Base-by-base conservation (phyloP, 2,329 filamentous ascomycete genomes). In the Cytospora chrysosperma region DNA sequence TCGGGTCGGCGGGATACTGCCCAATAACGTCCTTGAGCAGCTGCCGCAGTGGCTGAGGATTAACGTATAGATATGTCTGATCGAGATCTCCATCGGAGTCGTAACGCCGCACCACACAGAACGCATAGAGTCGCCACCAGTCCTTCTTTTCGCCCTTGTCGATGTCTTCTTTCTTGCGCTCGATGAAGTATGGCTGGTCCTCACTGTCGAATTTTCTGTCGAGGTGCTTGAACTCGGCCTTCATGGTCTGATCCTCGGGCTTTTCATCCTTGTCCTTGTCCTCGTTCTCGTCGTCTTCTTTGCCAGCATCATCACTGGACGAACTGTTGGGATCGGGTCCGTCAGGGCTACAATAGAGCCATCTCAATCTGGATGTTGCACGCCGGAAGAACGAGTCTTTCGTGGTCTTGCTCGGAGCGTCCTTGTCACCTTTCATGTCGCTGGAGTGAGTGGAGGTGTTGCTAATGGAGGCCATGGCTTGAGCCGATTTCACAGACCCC, bases 151-250 rank as follows among this genome's bases (percentile, higher is more conserved):
- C 60, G 26, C 70, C 72, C 5, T 67, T 71, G 34, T 68, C 68
- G 50, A 67, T 69, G 47, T 69, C 71, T 40, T 67, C 73, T 54
- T 71, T 70, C 56, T 70, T 70, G 17, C 71, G 71, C 63, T 75
- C 74, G 30, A 67, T 65, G 54, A 74, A 69, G 51, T 71, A 72
- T 10, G 61, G 61, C 21, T 68, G 67, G 7, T 70, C 70, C 61
- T 72, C 70, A 40, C 68, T 69, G 54, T 72, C 73, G 61, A 69
- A 72, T 26, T 71, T 72, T 54, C 69, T 71, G 54, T 75, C 73
- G 19, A 75, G 70, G 55, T 75, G 70, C 63, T 74, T 74, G 59
- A 75, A 68, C 59, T 72, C 70, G 21, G 68, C 55, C 34, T 68
- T 69, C 70, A 72, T 72, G 24, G 69, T 70, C 12, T 69, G 67